phyloP scores from a whole-genome alignment of 495 filamentous ascomycete genomes.

The Sabuloglossum arenarium region DNA sequence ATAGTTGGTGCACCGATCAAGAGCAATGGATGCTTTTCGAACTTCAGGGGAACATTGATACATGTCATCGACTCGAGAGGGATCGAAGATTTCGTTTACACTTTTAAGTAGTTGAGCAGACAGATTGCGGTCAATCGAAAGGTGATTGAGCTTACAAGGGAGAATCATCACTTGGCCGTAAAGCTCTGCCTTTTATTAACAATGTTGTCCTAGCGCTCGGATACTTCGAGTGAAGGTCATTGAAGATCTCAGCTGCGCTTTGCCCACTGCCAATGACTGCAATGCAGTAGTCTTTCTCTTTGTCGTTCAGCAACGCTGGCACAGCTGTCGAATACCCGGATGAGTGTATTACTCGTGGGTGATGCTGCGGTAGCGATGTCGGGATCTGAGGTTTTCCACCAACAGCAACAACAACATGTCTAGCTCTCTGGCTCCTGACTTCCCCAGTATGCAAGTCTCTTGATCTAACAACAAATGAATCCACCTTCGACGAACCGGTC shows the following conservation, averaged over 20 bases:
- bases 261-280: constrained; percentile 79
- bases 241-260: constrained; percentile 88
- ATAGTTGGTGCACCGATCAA: constrained; percentile 74
- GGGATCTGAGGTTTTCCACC: constrained; percentile 71
- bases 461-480: constrained; percentile 34
- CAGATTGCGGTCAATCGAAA: background rate
- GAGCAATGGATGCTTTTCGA: constrained; percentile 37
- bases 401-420: constrained; percentile 69
- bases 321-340: constrained; percentile 58
- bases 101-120: constrained; percentile 20
- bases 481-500: constrained; percentile 19
- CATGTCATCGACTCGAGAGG: constrained; percentile 52
- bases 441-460: constrained; percentile 29
- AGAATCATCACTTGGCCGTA: constrained; percentile 84
- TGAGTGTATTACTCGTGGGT: constrained; percentile 62
- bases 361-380: constrained; percentile 32
- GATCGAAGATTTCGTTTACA: constrained; percentile 93
- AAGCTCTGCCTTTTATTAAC: constrained; percentile 55
- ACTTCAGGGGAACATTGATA: constrained; percentile 40
- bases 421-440: constrained; percentile 33
- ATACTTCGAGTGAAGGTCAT: constrained; percentile 64
- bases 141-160: constrained; percentile 53
- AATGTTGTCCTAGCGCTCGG: constrained; percentile 57
- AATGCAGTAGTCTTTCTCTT: constrained; percentile 38
- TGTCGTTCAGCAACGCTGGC: constrained; percentile 36